Conservation (phyloP, 768 basidiomycete species). For the Lactarius trivialis region DNA sequence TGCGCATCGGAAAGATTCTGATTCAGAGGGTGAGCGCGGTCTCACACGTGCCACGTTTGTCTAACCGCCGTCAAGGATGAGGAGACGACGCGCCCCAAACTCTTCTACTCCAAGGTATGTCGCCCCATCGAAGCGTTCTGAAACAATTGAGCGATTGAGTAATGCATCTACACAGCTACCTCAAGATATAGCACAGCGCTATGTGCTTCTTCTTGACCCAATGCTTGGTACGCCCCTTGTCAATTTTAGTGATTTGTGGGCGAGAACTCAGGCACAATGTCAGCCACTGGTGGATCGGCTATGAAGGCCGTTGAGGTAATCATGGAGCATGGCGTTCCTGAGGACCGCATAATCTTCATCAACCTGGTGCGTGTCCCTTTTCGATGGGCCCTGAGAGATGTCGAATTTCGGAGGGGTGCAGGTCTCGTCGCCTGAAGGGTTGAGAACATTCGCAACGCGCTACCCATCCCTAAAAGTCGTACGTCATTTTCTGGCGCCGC, state of each 20-base stretch:
- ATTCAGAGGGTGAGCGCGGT: conserved; percentile 73
- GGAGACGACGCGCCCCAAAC: conserved; percentile 85
- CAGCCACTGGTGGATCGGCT: conserved; percentile 94
- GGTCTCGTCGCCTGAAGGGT: conserved; percentile 90
- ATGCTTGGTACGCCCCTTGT: conserved; percentile 72
- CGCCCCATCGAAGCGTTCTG: background rate
- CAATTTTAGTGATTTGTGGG: background rate
- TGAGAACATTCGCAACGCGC: conserved; percentile 66
- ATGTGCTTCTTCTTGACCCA: conserved; percentile 91
- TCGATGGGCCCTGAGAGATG: background rate
- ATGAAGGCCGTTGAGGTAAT: conserved; percentile 97
- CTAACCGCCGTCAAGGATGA: conserved; percentile 59
- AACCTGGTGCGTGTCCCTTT: conserved; percentile 60
- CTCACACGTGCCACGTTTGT: background rate
- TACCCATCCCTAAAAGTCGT: conserved; percentile 78
- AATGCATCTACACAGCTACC: conserved; percentile 54
- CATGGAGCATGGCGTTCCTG: conserved; percentile 84
- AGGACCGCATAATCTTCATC: conserved; percentile 92
- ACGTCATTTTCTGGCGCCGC: conserved; percentile 28
- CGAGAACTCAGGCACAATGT: conserved; percentile 23
- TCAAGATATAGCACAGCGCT: conserved; percentile 84
- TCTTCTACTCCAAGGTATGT: conserved; percentile 81
- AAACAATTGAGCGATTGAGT: background rate
- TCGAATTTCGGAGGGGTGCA: conserved; percentile 28
- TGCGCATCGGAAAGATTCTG: conserved; percentile 94